Base-by-base conservation (phyloP, 495 filamentous ascomycete genomes). In the Margaritispora aquatica region DNA sequence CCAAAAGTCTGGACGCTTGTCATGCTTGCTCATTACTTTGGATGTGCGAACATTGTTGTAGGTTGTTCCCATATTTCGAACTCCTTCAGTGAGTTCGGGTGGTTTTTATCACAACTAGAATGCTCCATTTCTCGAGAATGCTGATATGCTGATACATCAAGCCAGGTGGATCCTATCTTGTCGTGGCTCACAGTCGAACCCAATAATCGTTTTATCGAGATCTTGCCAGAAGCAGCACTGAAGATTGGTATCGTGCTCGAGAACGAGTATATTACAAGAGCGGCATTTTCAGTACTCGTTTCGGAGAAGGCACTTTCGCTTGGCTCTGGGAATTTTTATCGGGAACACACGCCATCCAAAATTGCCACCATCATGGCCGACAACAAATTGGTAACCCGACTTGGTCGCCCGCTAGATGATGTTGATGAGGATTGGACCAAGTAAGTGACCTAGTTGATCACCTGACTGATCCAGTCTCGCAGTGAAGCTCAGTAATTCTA, bases 1-100 rank as follows among this genome's bases (percentile, higher is more conserved):
- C 74, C 74, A 51, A 82, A 81, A 55, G 57, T 81, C 5, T 82
- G 77, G 77, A 80, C 78, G 0, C 73, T 77, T n/a, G 77, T 75
- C 48, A 73, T 71, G 11, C 64, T 84, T 1, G 78, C 77, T 5
- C 76, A 79, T 31, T 62, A 77, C 51, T 74, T 79, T 31, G 69
- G 75, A 0, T 72, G 81, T 26, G 68, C 70, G 0, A n/a, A 19
- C 1, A 15, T 46, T 5, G 61, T 63, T 34, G 64, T 61, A 55
- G 55, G 62, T 64, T 19, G 5, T 38, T 10, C 21, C 23, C 26
- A 9, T 19, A n/a, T 5, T n/a, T 31, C 29, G 11, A 19, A 9
- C 1, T 1, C 52, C 21, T 50, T 23, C 20, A 9, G 13, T 51
- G 38, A 36, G 5, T 23, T 41, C 11, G 23, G 11, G 5, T 34